Conservation (phyloP, 805 yeast species). For the Monosporozyma unispora region DNA sequence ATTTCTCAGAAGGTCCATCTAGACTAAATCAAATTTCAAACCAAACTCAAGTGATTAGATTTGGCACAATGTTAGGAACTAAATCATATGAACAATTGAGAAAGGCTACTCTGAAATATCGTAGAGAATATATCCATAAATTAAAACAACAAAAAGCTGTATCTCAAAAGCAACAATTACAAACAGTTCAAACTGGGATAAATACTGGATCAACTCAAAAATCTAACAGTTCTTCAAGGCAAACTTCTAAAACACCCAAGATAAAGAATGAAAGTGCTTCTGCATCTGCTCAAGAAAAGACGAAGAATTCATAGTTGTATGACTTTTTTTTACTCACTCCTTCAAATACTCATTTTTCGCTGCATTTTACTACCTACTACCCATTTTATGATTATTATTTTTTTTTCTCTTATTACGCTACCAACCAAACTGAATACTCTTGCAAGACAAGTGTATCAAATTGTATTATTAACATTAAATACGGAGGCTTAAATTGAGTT, state of each 20-base stretch:
- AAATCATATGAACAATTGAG: conserved; percentile 75
- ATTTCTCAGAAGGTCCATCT: conserved; percentile 71
- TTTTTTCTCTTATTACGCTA: neutral
- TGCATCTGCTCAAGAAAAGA: conserved; percentile 1
- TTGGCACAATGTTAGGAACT: conserved; percentile 82
- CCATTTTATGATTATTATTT: neutral
- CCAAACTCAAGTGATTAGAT: conserved; percentile 81
- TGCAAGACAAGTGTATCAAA: neutral
- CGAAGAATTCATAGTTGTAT: neutral
- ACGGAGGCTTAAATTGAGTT: neutral
- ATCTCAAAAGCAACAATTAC: conserved; percentile 15
- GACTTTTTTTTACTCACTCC: neutral
- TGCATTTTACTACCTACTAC: neutral
- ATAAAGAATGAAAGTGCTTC: conserved; percentile 4
- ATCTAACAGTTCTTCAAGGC: neutral
- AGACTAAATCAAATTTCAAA: conserved; percentile 71
- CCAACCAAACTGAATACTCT: neutral
- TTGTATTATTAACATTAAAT: conserved; percentile 2
- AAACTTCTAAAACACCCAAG: conserved; percentile 1
- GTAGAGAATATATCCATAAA: conserved; percentile 44
- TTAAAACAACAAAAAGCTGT: conserved; percentile 29
- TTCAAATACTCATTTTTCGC: neutral
- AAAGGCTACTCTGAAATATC: conserved; percentile 58
- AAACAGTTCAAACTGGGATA: neutral
- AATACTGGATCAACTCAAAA: neutral